A percentile compares a stretch with the other conserved stretches of the same genome.
Evolutionary conservation across 805 yeast genomes (phyloP).

Genomic region (Metschnikowia picachoensis): DNA sequence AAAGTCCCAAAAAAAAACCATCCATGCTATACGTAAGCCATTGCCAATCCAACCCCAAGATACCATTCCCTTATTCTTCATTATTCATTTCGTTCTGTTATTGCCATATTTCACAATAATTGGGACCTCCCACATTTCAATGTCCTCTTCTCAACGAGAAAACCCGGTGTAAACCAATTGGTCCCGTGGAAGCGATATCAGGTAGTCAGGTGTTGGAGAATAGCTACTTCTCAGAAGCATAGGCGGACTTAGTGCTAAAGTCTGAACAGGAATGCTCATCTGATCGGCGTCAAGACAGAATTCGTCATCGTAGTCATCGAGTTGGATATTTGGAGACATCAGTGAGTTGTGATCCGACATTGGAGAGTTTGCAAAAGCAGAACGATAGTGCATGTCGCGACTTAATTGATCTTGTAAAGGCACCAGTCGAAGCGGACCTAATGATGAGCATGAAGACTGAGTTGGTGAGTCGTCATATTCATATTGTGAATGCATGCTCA

Average conservation of each 20-base stretch:
- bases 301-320: slow-evolving; percentile 40
- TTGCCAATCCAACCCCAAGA: too few relatives aligned
- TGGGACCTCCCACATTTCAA: too few relatives aligned
- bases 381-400: slow-evolving; percentile 1
- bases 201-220: too few relatives aligned
- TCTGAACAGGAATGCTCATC: slow-evolving; percentile 20
- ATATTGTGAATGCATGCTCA: slow-evolving; percentile 13
- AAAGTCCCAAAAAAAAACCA: background rate
- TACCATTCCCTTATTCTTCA: too few relatives aligned
- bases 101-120: too few relatives aligned
- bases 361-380: slow-evolving; percentile 2
- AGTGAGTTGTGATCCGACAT: slow-evolving; percentile 3
- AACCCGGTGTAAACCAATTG: too few relatives aligned
- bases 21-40: background rate
- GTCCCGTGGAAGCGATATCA: too few relatives aligned
- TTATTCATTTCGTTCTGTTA: too few relatives aligned
- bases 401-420: slow-evolving; percentile 1
- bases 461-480: slow-evolving; percentile 18
- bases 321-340: background rate
- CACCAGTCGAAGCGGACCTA: slow-evolving; percentile 5
- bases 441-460: slow-evolving; percentile 12
- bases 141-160: too few relatives aligned
- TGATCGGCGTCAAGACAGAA: slow-evolving; percentile 43
- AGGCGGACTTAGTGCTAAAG: background rate
- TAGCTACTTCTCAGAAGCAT: too few relatives aligned